phyloP scores from a whole-genome alignment of 345 rosid genomes.

The Citrus hindsii region DNA sequence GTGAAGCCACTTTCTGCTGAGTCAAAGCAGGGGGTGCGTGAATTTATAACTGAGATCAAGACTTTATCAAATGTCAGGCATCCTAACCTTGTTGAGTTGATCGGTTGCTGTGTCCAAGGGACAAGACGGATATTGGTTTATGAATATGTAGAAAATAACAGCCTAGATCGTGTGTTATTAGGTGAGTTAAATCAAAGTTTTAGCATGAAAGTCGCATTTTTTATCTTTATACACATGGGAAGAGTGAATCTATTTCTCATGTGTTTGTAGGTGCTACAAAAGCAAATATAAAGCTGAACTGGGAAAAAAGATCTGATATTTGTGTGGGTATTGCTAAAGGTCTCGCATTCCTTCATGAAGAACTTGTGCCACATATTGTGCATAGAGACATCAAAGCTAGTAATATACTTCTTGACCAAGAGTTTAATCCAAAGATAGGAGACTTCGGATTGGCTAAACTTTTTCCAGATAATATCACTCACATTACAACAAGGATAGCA shows the following conservation, averaged over 20 bases:
- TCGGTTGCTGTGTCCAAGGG: slow-evolving; percentile 79
- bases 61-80: slow-evolving; percentile 68
- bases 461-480: slow-evolving; percentile 91
- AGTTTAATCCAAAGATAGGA: slow-evolving; percentile 86
- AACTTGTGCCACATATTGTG: slow-evolving; percentile 74
- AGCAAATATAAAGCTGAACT: slow-evolving; percentile 46
- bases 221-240: not conserved
- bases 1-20: slow-evolving; percentile 53
- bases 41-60: slow-evolving; percentile 76
- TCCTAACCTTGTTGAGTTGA: slow-evolving; percentile 81
- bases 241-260: not conserved
- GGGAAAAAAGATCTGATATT: slow-evolving; percentile 76
- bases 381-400: slow-evolving; percentile 97
- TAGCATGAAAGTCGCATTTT: not conserved
- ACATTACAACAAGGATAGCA: slow-evolving; percentile 88
- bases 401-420: slow-evolving; percentile 79
- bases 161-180: slow-evolving; percentile 66
- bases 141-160: slow-evolving; percentile 79
- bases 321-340: slow-evolving; percentile 84
- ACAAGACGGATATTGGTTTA: slow-evolving; percentile 70
- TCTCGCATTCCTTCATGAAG: slow-evolving; percentile 86
- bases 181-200: slow-evolving; percentile 30
- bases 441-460: slow-evolving; percentile 98
- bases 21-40: slow-evolving; percentile 54
- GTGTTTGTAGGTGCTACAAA: slow-evolving; percentile 43